A percentile compares a stretch with the other conserved stretches of the same genome.
These are phyloP conservation scores for Candolleomyces aberdarensis DNA, from an alignment of 768 basidiomycete species.

Conservation along the genomic window DNA sequence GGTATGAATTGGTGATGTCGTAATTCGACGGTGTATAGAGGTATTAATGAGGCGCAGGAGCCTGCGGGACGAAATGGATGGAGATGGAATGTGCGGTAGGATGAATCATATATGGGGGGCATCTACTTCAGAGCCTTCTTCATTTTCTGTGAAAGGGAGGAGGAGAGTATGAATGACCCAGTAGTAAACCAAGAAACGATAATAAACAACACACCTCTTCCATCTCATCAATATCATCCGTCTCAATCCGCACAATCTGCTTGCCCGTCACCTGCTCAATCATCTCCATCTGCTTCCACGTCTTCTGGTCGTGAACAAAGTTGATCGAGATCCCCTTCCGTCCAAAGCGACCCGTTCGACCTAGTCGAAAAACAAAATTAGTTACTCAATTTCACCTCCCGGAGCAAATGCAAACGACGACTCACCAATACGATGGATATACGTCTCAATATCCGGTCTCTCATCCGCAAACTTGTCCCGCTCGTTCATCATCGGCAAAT, in stretches of 20 bases:
- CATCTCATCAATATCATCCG: slow-evolving; percentile 89
- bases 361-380: slow-evolving; percentile 35
- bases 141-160: slow-evolving; percentile 56
- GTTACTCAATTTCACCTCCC: not conserved
- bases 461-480: slow-evolving; percentile 42
- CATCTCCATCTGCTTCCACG: slow-evolving; percentile 82
- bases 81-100: too few species aligned
- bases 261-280: slow-evolving; percentile 80
- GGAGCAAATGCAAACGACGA: slow-evolving; percentile 8
- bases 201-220: slow-evolving; percentile 63
- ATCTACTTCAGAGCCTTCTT: slow-evolving; percentile 71
- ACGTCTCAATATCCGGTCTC: slow-evolving; percentile 91
- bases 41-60: too few species aligned
- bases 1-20: too few species aligned
- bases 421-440: slow-evolving; percentile 95
- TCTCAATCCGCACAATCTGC: slow-evolving; percentile 83
- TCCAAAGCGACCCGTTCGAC: slow-evolving; percentile 97
- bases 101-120: not conserved
- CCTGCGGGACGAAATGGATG: too few species aligned
- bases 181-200: slow-evolving; percentile 4
- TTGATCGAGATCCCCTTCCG: slow-evolving; percentile 96
- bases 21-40: too few species aligned
- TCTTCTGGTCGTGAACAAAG: slow-evolving; percentile 89
- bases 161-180: not conserved
- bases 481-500: slow-evolving; percentile 84